Conservation (phyloP, 495 filamentous ascomycete genomes). For the Xeromyces bisporus region DNA sequence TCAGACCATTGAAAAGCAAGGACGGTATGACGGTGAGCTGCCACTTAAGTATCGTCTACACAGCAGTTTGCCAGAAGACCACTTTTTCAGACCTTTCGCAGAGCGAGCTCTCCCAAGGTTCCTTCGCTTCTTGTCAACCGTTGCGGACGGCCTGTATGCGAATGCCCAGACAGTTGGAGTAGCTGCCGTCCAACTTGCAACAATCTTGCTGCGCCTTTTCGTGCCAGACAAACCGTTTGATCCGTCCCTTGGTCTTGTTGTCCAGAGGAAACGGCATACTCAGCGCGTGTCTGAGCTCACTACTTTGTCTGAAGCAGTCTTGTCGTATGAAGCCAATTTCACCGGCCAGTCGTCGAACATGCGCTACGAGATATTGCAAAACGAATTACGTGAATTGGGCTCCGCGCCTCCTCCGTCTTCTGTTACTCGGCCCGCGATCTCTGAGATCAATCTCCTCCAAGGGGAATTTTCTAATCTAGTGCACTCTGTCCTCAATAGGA, state of each 20-base stretch:
- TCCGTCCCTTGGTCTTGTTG: constrained; percentile 58
- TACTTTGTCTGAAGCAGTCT: constrained; percentile 41
- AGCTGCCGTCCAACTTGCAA: constrained; percentile 23
- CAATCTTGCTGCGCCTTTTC: constrained; percentile 49
- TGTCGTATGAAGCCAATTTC: constrained; percentile 45
- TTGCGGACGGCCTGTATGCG: constrained; percentile 3
- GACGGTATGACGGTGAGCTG: constrained; percentile 4
- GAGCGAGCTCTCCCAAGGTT: constrained; percentile 18
- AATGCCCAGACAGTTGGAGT: constrained; percentile 12
- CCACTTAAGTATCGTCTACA: constrained; percentile 8
- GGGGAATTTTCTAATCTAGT: constrained; percentile 67
- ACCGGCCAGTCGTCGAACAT: constrained; percentile 49
- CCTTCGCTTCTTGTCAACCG: constrained; percentile 11
- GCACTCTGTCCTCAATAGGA: constrained; percentile 41
- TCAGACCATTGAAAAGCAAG: constrained; percentile 11
- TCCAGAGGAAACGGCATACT: constrained; percentile 50
- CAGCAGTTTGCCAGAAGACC: constrained; percentile 10
- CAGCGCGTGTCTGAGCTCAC: constrained; percentile 36
- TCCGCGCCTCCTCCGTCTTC: constrained; percentile 39
- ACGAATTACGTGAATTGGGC: constrained; percentile 45
- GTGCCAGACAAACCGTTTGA: constrained; percentile 77
- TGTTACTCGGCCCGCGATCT: constrained; percentile 54
- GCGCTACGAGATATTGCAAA: constrained; percentile 39
- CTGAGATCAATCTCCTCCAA: constrained; percentile 55
- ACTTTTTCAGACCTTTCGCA: constrained; percentile 21